phyloP scores from a whole-genome alignment of 805 yeast genomes.

The Torulaspora gathmanii region DNA sequence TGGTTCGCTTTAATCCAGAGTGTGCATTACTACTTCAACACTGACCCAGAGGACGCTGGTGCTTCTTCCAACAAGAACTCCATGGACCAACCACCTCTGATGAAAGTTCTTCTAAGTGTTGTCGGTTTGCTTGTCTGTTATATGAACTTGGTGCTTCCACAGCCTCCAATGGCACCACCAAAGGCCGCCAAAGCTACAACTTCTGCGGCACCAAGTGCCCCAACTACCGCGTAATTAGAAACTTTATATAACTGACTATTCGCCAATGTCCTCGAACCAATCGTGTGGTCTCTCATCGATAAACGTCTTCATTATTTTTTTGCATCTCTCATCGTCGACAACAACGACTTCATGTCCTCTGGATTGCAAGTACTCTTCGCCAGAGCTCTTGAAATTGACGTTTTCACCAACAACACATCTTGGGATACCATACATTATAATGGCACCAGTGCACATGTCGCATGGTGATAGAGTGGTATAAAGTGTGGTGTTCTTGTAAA shows the following conservation, averaged over 20 bases:
- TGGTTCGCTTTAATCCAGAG: conserved; percentile 54
- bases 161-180: conserved; percentile 11
- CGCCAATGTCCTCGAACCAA: conserved; percentile 81
- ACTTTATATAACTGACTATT: conserved; percentile 14
- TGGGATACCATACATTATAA: conserved; percentile 79
- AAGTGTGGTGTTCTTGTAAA: conserved; percentile 80
- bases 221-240: neutral
- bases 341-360: conserved; percentile 73
- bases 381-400: conserved; percentile 67
- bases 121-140: conserved; percentile 51
- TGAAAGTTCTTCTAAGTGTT: conserved; percentile 43
- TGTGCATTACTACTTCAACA: conserved; percentile 35
- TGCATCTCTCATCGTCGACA: conserved; percentile 55
- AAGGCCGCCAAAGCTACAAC: conserved; percentile 1
- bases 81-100: conserved; percentile 41
- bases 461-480: conserved; percentile 93
- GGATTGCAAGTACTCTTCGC: conserved; percentile 63
- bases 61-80: conserved; percentile 29
- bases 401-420: conserved; percentile 90
- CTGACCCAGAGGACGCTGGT: conserved; percentile 28
- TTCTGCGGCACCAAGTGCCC: neutral
- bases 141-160: conserved; percentile 48
- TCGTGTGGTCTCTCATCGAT: conserved; percentile 71
- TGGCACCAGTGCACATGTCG: conserved; percentile 93
- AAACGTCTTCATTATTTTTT: conserved; percentile 68